Conservation (phyloP, 768 basidiomycete genomes). For the Auriscalpium vulgare region DNA sequence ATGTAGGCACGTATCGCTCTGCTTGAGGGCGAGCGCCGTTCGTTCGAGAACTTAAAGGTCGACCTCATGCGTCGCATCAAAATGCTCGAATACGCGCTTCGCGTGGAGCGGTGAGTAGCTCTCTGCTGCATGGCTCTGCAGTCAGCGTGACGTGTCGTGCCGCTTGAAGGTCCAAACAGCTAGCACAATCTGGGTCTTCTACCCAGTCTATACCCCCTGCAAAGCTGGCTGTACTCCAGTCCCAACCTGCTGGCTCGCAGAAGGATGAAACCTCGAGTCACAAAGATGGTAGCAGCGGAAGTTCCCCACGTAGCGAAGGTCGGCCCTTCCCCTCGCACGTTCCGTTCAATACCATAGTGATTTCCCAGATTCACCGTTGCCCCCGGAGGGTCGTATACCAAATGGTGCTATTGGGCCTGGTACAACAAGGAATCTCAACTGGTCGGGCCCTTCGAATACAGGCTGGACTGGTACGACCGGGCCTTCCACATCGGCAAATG, state of each 20-base stretch:
- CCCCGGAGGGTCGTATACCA: slow-evolving; percentile 48
- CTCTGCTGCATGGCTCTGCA: slow-evolving; percentile 7
- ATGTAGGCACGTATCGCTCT: slow-evolving; percentile 91
- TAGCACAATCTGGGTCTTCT: slow-evolving; percentile 44
- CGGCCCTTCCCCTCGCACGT: slow-evolving; percentile 10
- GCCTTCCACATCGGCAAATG: slow-evolving; percentile 29
- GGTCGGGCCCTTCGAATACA: slow-evolving; percentile 35
- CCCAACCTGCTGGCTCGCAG: slow-evolving; percentile 39
- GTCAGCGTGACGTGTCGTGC: slow-evolving; percentile 26
- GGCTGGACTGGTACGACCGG: slow-evolving; percentile 39
- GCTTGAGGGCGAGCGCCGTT: slow-evolving; percentile 92
- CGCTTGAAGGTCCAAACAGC: slow-evolving; percentile 66
- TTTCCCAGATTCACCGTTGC: slow-evolving; percentile 59
- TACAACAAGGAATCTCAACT: slow-evolving; percentile 46
- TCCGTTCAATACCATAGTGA: background rate
- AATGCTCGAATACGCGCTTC: slow-evolving; percentile 97
- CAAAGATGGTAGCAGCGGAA: slow-evolving; percentile 72
- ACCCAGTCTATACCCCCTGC: slow-evolving; percentile 49
- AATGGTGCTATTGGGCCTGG: slow-evolving; percentile 33
- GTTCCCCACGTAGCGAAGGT: slow-evolving; percentile 86
- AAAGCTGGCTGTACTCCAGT: slow-evolving; percentile 58
- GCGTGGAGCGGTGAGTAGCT: slow-evolving; percentile 83
- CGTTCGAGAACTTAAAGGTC: slow-evolving; percentile 93
- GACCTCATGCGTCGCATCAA: slow-evolving; percentile 95
- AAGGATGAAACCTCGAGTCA: slow-evolving; percentile 70